These are phyloP conservation scores for Gyrodon lividus DNA, from an alignment of 768 basidiomycete species.

Conservation along the genomic window DNA sequence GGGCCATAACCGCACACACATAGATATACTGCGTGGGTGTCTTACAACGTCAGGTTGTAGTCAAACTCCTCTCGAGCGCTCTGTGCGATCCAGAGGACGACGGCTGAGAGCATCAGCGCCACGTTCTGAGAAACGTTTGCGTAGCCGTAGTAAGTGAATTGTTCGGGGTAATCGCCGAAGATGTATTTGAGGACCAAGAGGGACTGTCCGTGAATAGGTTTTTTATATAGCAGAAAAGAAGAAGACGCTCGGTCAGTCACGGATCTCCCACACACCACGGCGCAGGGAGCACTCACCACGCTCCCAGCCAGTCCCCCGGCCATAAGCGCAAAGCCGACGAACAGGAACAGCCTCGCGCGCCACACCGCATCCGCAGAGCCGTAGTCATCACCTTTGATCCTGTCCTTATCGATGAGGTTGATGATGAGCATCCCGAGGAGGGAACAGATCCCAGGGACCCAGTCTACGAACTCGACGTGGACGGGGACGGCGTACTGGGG, in stretches of 20 bases:
- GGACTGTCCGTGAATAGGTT: slow-evolving; percentile 51
- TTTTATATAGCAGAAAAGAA: neutral
- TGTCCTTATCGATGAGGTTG: slow-evolving; percentile 93
- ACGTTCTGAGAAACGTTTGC: slow-evolving; percentile 95
- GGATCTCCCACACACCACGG: neutral
- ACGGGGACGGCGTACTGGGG: slow-evolving; percentile 69
- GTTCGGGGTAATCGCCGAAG: slow-evolving; percentile 65
- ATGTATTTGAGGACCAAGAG: slow-evolving; percentile 90
- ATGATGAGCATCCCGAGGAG: slow-evolving; percentile 90
- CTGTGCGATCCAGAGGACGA: slow-evolving; percentile 92
- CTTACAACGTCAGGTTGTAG: slow-evolving; percentile 77
- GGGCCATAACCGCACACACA: no score
- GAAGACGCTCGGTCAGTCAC: neutral
- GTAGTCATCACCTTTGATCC: slow-evolving; percentile 77
- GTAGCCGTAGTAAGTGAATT: slow-evolving; percentile 88
- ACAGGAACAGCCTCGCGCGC: slow-evolving; percentile 86
- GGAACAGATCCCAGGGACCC: slow-evolving; percentile 95
- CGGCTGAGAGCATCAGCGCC: slow-evolving; percentile 77
- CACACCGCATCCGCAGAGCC: slow-evolving; percentile 85
- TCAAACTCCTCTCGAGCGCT: slow-evolving; percentile 86
- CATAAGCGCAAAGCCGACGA: slow-evolving; percentile 96
- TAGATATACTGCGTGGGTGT: no score
- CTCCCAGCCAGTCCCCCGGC: slow-evolving; percentile 98
- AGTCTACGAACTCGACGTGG: slow-evolving; percentile 91
- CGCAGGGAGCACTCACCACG: slow-evolving; percentile 60